A percentile compares a stretch with the other conserved stretches of the same genome.
phyloP scores from a whole-genome alignment of 2,329 filamentous ascomycete species.

The Verticillium alfalfae region DNA sequence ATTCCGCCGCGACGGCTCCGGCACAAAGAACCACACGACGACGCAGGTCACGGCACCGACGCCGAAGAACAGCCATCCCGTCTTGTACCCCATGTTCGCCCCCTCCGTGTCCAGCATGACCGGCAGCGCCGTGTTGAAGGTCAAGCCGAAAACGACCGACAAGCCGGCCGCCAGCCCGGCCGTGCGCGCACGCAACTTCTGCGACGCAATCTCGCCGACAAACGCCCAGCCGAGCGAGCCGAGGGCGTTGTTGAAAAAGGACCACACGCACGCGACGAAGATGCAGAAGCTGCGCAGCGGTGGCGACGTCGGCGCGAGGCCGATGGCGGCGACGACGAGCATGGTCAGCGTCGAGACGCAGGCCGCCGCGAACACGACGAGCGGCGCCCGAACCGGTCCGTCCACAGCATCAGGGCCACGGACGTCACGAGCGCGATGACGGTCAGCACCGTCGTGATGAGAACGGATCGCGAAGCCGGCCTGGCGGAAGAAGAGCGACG shows the following conservation, averaged over 20 bases:
- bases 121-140: constrained; percentile 17
- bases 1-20: constrained; percentile 9
- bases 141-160: constrained; percentile 13
- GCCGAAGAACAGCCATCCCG: constrained; percentile 22
- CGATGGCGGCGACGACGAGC: constrained; percentile 13
- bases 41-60: constrained; percentile 18
- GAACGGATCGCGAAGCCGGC: constrained; percentile 19
- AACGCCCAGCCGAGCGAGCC: constrained; percentile 21
- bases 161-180: constrained; percentile 21
- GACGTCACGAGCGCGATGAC: constrained; percentile 12
- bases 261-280: constrained; percentile 15
- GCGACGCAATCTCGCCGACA: constrained; percentile 27
- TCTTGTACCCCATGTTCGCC: constrained; percentile 23
- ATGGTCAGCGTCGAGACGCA: constrained; percentile 5
- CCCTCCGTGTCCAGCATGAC: constrained; percentile 24
- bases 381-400: constrained; percentile 13
- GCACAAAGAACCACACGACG: constrained; percentile 17
- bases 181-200: constrained; percentile 23
- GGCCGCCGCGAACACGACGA: constrained; percentile 10
- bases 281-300: constrained; percentile 11
- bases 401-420: constrained; percentile 9
- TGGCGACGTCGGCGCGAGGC: constrained; percentile 8
- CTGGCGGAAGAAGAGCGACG: constrained; percentile 25
- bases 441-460: constrained; percentile 14
- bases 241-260: constrained; percentile 10